Base-by-base conservation (phyloP, 495 filamentous ascomycete species). In the Lepidopterella palustris region DNA sequence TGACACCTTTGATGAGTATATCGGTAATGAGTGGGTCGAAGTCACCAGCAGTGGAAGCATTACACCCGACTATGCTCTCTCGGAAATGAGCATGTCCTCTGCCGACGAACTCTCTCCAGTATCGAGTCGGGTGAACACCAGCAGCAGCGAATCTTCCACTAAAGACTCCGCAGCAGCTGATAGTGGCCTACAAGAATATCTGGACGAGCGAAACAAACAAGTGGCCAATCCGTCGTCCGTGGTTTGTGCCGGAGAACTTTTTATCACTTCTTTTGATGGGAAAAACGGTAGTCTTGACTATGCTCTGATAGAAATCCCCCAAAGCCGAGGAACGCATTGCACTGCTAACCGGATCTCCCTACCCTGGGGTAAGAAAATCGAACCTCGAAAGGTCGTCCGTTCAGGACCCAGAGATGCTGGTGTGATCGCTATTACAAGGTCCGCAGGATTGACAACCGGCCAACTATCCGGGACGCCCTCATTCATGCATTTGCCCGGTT, bases 41-140 rank as follows among this genome's bases (percentile, higher is more conserved):
- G 40, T 55, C 6, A 64, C 57, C 0, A 64, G 61, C 26, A 48
- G 50, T 55, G 61, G 56, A 26, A 63, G 60, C 35, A 1, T 29
- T 10, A 58, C 54, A 13, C 40, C 57, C 2, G 26, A 5, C n/a
- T 50, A 15, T 1, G 32, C 15, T 25, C 4, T 0, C 3, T 52
- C 56, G 3, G 54, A 48, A n/a, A 20, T 8, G 0, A 50, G 18
- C n/a, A 10, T 5, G 0, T 50, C 47, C 5, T 0, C 47, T 10
- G 5, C 1, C 6, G 23, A 11, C 18, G 9, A 25, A 15, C 47
- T 11, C 8, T 15, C 20, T 9, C 0, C 24, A 50, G 21, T 15
- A 50, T 25, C 21, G 1, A 25, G 8, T 11, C 1, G 21, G 2
- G 3, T 3, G 35, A 42, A 13, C 2, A 10, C 35, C 10, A n/a